Percentiles rank a stretch among this genome's conserved stretches.
These are phyloP conservation scores for Strombidium stylifer DNA, from an alignment of 73 alveolate genomes.

Conservation along the genomic window DNA sequence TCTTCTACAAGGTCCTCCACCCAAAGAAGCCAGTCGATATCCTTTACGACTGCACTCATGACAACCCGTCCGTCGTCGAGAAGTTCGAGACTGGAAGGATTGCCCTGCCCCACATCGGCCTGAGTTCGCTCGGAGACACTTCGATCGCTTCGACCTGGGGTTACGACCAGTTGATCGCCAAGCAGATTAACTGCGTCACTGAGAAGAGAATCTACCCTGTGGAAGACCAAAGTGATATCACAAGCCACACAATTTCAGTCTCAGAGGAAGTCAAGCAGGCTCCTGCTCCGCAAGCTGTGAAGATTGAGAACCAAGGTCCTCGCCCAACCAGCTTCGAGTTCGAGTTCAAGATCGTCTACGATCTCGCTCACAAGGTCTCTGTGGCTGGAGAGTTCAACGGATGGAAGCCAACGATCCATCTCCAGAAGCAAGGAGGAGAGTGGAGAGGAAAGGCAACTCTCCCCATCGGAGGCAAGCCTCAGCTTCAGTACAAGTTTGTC, in stretches of 20 bases:
- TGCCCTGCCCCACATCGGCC: slow-evolving; percentile 77
- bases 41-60: slow-evolving; percentile 95
- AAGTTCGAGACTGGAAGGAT: slow-evolving; percentile 70
- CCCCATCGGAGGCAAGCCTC: slow-evolving; percentile 36
- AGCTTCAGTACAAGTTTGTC: slow-evolving; percentile 74
- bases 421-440: slow-evolving; percentile 39
- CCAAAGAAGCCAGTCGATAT: slow-evolving; percentile 72
- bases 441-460: slow-evolving; percentile 34
- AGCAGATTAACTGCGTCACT: slow-evolving; percentile 82
- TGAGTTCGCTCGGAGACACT: slow-evolving; percentile 69
- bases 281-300: neutral
- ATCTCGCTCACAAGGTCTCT: slow-evolving; percentile 52
- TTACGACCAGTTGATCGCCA: slow-evolving; percentile 82
- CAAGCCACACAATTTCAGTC: neutral
- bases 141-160: slow-evolving; percentile 94
- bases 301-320: slow-evolving; percentile 2
- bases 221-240: neutral
- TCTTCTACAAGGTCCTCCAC: slow-evolving; percentile 49
- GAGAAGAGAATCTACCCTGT: slow-evolving; percentile 82
- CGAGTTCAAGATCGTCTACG: slow-evolving; percentile 46
- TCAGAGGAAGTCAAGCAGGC: neutral
- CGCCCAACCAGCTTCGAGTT: slow-evolving; percentile 19
- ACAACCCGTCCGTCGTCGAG: slow-evolving; percentile 83
- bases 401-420: slow-evolving; percentile 75
- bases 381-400: slow-evolving; percentile 79